Evolutionary conservation across 441 rosid species (phyloP), one percentile per base, ranked within the genome.

Genomic region (Euphorbia celastroides): DNA sequence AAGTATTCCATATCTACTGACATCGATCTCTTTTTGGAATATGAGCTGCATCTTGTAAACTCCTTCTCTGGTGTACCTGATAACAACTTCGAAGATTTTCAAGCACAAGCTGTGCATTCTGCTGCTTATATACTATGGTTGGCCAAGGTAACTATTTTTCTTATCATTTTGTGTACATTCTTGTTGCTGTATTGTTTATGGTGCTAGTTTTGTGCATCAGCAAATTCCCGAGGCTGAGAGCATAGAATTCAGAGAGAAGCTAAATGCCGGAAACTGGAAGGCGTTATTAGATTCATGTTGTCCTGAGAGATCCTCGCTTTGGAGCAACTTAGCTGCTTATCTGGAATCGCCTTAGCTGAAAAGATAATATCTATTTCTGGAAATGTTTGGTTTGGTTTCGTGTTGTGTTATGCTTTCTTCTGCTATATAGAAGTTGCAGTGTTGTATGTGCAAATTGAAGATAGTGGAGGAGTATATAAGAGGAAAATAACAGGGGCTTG

Each of bases 71-170:
- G 66, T 28, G 60, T 83, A 68, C 81, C 80, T 0, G 88, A 90
- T 66, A 69, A 68, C 59, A 70, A 78, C 32, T 93, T 78, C 55
- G 96, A 86, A 73, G 97, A 90, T 81, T 87, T 76, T 50, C 77
- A 80, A 73, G 87, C 88, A 54, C 95, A 93, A 75, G 87, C 90
- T 64, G 55, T 78, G 19, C 77, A 81, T 76, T 85, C 92, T 55
- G 68, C 84, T 25, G 67, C 74, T 62, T 93, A 93, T 80, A 71
- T 85, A 36, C 63, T 87, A 64, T 90, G 98, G 96, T 76, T 90
- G 69, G 74, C 80, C 30, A 89, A 83, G 95, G 98, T 93, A 79
- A 38, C 3, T 0, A 16, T 60, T 6, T 38, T 63, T 52, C 17
- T 32, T 32, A 52, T 20, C 12, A 10, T 31, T 20, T 25, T 7